These are phyloP conservation scores for Penicillium simplicissimum DNA, from an alignment of 495 filamentous ascomycete genomes.

Conservation along the genomic window DNA sequence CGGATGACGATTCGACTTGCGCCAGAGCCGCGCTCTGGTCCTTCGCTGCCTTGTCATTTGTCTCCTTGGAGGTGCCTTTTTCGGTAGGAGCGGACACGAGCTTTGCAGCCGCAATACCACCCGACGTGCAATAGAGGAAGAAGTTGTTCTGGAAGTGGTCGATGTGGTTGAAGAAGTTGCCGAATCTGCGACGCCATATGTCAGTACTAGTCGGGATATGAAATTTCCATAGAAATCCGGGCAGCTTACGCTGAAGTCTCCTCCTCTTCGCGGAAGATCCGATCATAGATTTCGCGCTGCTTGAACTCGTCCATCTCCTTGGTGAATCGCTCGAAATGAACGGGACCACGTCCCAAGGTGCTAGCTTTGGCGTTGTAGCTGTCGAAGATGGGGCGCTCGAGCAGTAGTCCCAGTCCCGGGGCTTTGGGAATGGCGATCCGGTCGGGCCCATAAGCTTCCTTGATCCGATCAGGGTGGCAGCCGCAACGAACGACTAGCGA, in stretches of 20 bases:
- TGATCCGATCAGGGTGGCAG: conserved; percentile 62
- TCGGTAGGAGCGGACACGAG: conserved; percentile 18
- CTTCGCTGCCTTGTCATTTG: conserved; percentile 13
- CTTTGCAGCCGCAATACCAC: conserved; percentile 57
- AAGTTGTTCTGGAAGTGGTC: conserved; percentile 71
- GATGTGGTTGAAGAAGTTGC: conserved; percentile 80
- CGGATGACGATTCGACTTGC: conserved; percentile 31
- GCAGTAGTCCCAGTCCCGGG: conserved; percentile 79
- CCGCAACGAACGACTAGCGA: conserved; percentile 81
- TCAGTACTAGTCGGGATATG: conserved; percentile 11
- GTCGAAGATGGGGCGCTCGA: conserved; percentile 89
- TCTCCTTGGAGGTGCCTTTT: neutral
- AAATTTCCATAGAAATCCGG: neutral
- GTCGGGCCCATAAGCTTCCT: conserved; percentile 62
- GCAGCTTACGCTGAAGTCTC: conserved; percentile 67
- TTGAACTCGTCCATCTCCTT: conserved; percentile 85
- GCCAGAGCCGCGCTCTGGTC: conserved; percentile 35
- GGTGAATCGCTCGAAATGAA: conserved; percentile 77
- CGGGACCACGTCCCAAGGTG: conserved; percentile 58
- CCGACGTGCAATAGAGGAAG: conserved; percentile 76
- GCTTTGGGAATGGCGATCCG: conserved; percentile 91
- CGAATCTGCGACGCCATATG: conserved; percentile 55
- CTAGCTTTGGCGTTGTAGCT: conserved; percentile 69
- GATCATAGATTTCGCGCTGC: conserved; percentile 86
- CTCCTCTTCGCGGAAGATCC: conserved; percentile 88